These are phyloP conservation scores for Pneumocystis carinii DNA, from an alignment of 1,139 yeast species.

Conservation along the genomic window DNA sequence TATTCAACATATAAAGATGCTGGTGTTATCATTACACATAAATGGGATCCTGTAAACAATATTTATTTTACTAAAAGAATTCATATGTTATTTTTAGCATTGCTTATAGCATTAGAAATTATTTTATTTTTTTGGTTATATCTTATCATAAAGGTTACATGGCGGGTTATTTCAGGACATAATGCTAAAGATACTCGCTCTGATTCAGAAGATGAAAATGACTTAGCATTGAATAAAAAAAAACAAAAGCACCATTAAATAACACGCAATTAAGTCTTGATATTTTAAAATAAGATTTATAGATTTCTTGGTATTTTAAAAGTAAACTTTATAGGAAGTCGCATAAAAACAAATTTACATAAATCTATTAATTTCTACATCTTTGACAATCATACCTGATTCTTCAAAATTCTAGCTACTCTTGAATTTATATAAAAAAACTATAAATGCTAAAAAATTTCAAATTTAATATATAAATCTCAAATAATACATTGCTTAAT, in stretches of 20 bases:
- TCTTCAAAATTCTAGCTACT: neutral
- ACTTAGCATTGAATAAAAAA: neutral
- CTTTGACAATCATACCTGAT: neutral
- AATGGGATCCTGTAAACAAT: slow-evolving; percentile 12
- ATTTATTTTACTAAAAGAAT: slow-evolving; percentile 47
- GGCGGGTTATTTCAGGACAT: slow-evolving; percentile 52
- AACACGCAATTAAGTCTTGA: neutral
- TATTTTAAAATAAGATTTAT: neutral
- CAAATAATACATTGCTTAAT: neutral
- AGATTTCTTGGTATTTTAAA: neutral
- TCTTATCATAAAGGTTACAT: slow-evolving; percentile 54
- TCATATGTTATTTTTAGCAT: slow-evolving; percentile 37
- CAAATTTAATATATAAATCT: neutral
- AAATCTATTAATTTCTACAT: neutral
- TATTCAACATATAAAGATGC: slow-evolving; percentile 22
- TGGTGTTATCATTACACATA: slow-evolving; percentile 17
- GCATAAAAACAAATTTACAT: neutral
- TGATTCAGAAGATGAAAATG: slow-evolving; percentile 38
- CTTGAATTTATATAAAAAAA: neutral
- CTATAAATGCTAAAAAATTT: neutral
- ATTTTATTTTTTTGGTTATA: slow-evolving; percentile 61
- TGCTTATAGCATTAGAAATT: slow-evolving; percentile 53
- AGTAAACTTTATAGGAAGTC: neutral
- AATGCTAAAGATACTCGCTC: slow-evolving; percentile 75
- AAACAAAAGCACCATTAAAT: neutral